Base-by-base conservation (phyloP, 176 grass and related monocot species). In the Areca catechu region DNA sequence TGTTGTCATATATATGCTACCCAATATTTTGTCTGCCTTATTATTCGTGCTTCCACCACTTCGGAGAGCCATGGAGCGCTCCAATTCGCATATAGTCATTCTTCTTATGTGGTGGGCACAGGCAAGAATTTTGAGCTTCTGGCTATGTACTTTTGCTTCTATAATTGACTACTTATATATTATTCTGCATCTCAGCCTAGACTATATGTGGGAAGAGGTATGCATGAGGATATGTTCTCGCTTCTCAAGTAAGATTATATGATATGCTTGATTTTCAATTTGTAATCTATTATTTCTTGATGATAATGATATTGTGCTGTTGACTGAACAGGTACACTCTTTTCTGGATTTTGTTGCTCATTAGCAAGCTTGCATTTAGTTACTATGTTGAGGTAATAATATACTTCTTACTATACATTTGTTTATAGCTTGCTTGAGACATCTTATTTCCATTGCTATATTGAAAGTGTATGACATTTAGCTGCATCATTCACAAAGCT, bases 21-120 rank as follows among this genome's bases (percentile, higher is more conserved):
- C 93, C 7, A 92, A 92, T 75, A 85, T 98, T 53, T 76, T 98
- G 18, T 77, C 81, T 76, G 80, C 87, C 16, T 55, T 98, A 73
- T 63, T 98, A 67, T 98, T 98, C 74, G 58, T 98, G 67, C 83
- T 98, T 79, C 76, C 83, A 65, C 81, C 78, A 37, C 34, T 92
- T 70, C 83, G 63, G 65, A 63, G 73, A 23, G 14, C 3, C 55
- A 60, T 92, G 80, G 88, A 98, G 67, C 84, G 24, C 15, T 98
- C 93, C 34, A 78, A 92, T 80, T 37, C 30, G 75, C 62, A 14
- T 69, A 57, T 98, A 58, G 29, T 92, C 56, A 66, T 83, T 71
- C 71, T 98, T 58, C 63, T 98, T 66, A 81, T 98, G 63, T 98
- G 93, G 93, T 98, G 93, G 93, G 89, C 81, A 22, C 93, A 98